phyloP scores from a whole-genome alignment of 768 basidiomycete species.

The Pulveroboletus sp. region DNA sequence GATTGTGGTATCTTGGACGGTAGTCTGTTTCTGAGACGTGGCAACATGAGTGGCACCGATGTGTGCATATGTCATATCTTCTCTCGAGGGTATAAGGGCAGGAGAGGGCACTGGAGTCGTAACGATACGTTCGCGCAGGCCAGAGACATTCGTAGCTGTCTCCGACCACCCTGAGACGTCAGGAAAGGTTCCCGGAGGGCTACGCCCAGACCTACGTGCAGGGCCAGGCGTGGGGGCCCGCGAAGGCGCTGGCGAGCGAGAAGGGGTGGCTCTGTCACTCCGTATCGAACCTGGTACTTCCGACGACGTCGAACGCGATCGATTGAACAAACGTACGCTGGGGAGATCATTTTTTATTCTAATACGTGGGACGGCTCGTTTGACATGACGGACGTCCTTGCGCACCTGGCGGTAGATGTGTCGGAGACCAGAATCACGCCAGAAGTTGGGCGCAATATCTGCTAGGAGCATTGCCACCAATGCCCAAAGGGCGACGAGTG shows the following conservation, averaged over 20 bases:
- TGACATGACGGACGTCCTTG: conserved; percentile 31
- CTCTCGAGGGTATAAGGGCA: conserved; percentile 24
- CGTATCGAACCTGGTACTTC: conserved; percentile 23
- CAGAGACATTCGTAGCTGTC: conserved; percentile 24
- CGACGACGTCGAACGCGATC: conserved; percentile 15
- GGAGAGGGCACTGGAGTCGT: conserved; percentile 21
- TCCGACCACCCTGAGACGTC: conserved; percentile 30
- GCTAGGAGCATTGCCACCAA: conserved; percentile 48
- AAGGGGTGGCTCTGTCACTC: conserved; percentile 28
- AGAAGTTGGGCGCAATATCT: conserved; percentile 45
- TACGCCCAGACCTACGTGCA: conserved; percentile 22
- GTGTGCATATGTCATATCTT: conserved; percentile 8
- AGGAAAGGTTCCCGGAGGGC: conserved; percentile 27
- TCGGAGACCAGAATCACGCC: conserved; percentile 39
- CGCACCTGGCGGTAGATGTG: conserved; percentile 35
- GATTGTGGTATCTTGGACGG: conserved; percentile 7
- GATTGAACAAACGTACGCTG: conserved; percentile 24
- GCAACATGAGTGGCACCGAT: conserved; percentile 10
- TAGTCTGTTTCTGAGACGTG: conserved; percentile 3
- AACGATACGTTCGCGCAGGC: conserved; percentile 12
- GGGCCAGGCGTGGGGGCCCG: conserved; percentile 13
- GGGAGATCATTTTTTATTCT: conserved; percentile 31
- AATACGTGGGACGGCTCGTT: conserved; percentile 28
- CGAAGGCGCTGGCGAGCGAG: conserved; percentile 20
- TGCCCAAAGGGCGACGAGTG: conserved; percentile 51